phyloP scores from a whole-genome alignment of 257 asterid genomes.

The Solanum gracilifrons region DNA sequence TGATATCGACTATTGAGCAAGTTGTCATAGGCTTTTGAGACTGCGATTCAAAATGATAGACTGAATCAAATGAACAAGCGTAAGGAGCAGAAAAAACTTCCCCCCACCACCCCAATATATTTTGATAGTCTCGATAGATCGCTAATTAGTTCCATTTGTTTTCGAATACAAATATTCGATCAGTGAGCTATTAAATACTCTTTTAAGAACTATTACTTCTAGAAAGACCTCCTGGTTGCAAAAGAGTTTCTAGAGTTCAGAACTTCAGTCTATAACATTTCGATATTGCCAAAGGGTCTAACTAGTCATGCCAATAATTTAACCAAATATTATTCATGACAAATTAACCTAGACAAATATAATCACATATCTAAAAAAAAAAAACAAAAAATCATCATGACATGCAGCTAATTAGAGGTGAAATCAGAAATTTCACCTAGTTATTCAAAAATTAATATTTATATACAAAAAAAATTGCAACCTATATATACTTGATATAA shows the following conservation, averaged over 20 bases:
- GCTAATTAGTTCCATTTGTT: not conserved
- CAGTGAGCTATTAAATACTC: not conserved
- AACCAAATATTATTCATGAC: not conserved
- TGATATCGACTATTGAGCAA: not conserved
- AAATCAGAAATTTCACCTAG: too few species aligned
- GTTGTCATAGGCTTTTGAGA: not conserved
- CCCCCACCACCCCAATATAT: too few species aligned
- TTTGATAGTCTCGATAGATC: not conserved
- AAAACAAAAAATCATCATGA: not conserved
- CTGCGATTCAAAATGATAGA: too few species aligned
- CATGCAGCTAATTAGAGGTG: not conserved
- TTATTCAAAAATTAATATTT: too few species aligned
- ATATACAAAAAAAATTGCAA: too few species aligned
- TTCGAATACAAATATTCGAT: not conserved
- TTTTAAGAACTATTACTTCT: not conserved
- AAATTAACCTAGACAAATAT: not conserved
- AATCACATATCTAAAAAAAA: not conserved
- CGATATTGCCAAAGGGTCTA: not conserved
- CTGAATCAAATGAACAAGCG: not conserved
- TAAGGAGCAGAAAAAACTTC: too few species aligned
- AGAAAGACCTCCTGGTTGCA: not conserved
- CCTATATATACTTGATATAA: too few species aligned
- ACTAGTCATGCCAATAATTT: not conserved
- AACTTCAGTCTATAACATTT: not conserved
- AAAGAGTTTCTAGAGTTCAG: not conserved